These are phyloP conservation scores for Calonectria montana DNA, from an alignment of 2,329 filamentous ascomycete species.

Conservation along the genomic window DNA sequence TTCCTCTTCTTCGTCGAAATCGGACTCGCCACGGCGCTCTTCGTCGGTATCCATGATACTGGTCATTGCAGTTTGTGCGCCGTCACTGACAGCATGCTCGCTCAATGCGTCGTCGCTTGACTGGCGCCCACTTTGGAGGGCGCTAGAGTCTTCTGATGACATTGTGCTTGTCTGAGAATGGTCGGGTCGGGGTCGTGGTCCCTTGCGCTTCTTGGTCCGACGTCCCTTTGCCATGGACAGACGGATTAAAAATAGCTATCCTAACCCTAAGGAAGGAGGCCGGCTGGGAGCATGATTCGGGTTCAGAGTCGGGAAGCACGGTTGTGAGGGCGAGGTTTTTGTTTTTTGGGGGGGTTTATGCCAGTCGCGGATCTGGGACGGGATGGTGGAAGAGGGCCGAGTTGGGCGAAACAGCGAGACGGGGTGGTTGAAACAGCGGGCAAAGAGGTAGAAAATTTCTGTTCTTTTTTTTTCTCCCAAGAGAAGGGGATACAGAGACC, in stretches of 20 bases:
- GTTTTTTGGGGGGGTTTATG: conserved; percentile 9
- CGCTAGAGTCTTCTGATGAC: conserved; percentile 47
- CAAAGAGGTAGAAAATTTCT: neutral
- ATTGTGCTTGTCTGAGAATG: conserved; percentile 43
- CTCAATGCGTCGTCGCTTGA: conserved; percentile 50
- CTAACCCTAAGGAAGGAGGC: conserved; percentile 29
- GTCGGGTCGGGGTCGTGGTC: conserved; percentile 36
- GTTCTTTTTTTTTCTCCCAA: neutral
- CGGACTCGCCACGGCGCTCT: conserved; percentile 39
- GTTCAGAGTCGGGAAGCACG: conserved; percentile 22
- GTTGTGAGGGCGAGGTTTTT: conserved; percentile 27
- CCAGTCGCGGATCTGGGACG: neutral
- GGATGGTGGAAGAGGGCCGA: neutral
- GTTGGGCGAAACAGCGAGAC: neutral
- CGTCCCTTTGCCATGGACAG: conserved; percentile 51
- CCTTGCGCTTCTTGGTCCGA: conserved; percentile 44
- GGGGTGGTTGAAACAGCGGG: neutral
- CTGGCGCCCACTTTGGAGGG: conserved; percentile 42
- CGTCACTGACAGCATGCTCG: conserved; percentile 47
- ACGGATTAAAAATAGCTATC: conserved; percentile 30
- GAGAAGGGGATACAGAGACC: neutral
- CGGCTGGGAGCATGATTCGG: conserved; percentile 38
- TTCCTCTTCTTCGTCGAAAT: conserved; percentile 44
- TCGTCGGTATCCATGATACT: conserved; percentile 50
- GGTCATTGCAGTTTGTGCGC: conserved; percentile 51